phyloP scores from a whole-genome alignment of 768 basidiomycete genomes.

The Phlegmacium glaucopus region DNA sequence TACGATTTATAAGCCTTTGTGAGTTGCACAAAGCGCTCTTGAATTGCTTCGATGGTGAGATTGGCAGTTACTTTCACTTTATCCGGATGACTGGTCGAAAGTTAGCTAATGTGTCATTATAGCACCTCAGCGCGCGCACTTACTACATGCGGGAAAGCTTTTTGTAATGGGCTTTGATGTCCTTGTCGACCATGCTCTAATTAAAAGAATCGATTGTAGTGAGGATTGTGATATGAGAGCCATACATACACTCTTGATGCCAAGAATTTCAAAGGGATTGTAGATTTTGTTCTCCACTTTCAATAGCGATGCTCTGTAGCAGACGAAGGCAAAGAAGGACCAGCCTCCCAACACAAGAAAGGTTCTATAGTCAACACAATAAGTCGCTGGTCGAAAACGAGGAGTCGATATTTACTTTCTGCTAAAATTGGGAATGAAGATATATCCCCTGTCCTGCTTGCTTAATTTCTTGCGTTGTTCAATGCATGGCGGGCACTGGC shows the following conservation, averaged over 20 bases:
- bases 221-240: background rate
- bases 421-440: constrained; percentile 45
- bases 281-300: constrained; percentile 71
- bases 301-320: constrained; percentile 58
- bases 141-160: constrained; percentile 87
- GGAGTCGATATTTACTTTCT: constrained; percentile 40
- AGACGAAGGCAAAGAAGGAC: constrained; percentile 63
- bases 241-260: constrained; percentile 58
- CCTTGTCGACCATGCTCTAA: constrained; percentile 74
- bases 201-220: constrained; percentile 2
- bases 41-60: constrained; percentile 82
- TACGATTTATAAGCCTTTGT: constrained; percentile 98
- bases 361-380: constrained; percentile 36
- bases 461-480: constrained; percentile 47
- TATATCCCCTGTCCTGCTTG: constrained; percentile 41
- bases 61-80: constrained; percentile 85
- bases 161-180: constrained; percentile 95
- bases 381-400: too few relatives aligned
- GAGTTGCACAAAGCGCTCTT: constrained; percentile 82
- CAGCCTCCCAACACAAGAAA: constrained; percentile 68
- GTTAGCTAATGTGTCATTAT: background rate
- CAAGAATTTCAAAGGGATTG: constrained; percentile 93
- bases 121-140: constrained; percentile 13
- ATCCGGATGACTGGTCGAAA: constrained; percentile 79
- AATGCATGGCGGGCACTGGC: constrained; percentile 60